A percentile compares a stretch with the other conserved stretches of the same genome.
phyloP scores from a whole-genome alignment of 192 early-diverging fungal genomes.

The Rhizophlyctis rosea region DNA sequence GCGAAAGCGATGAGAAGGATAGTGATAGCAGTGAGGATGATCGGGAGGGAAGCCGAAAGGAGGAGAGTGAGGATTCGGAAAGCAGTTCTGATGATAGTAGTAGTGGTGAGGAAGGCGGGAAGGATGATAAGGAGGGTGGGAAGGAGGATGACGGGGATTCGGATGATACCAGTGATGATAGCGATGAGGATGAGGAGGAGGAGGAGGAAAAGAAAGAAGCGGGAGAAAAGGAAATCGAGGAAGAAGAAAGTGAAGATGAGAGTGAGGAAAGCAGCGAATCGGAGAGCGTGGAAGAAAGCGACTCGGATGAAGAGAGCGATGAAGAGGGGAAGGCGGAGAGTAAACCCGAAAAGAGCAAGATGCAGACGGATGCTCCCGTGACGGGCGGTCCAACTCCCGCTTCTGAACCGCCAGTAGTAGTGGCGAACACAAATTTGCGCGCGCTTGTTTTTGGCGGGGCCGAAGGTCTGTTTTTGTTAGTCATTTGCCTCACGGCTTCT shows the following conservation, averaged over 20 bases:
- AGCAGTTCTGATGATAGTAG: conserved; percentile 3
- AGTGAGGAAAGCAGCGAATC: background rate
- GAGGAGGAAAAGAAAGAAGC: conserved; percentile 9
- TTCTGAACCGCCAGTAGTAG: background rate
- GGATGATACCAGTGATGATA: conserved; percentile 2
- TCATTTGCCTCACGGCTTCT: no score
- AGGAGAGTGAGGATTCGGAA: no score
- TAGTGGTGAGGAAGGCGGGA: background rate
- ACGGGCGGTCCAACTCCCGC: background rate
- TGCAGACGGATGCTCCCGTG: background rate
- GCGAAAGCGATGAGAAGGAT: conserved; percentile 7
- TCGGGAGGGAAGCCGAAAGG: conserved; percentile 7
- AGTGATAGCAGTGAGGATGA: conserved; percentile 9
- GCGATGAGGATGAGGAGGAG: conserved; percentile 9
- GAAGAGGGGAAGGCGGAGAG: background rate
- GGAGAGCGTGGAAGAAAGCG: background rate
- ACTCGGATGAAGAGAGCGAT: conserved; percentile 19
- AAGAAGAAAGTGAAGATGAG: background rate
- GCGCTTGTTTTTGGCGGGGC: conserved; percentile 17
- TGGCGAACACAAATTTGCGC: conserved; percentile 32
- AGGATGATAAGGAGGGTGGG: conserved; percentile 2
- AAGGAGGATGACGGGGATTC: background rate
- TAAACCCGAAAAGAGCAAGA: conserved; percentile 1
- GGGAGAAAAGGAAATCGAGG: background rate
- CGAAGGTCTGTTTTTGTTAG: background rate